Base-by-base conservation (phyloP, 306 rosid genomes). In the Quercus berberidifolia region DNA sequence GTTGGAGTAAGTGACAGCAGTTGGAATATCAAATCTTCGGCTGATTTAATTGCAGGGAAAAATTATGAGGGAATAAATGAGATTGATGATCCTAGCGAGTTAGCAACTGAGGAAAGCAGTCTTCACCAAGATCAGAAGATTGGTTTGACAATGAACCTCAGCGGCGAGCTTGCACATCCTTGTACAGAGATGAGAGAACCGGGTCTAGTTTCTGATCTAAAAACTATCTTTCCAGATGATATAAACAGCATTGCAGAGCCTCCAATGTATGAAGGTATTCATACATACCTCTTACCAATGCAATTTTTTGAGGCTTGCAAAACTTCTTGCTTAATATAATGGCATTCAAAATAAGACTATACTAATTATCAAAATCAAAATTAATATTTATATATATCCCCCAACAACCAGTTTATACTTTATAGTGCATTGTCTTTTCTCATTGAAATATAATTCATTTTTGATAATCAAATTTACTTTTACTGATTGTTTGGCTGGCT, bases 211-310 rank as follows among this genome's bases (percentile, higher is more conserved):
- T 49, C 79, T 41, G 54, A 76, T 51, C 71, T 59, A 67, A 88
- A 90, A 85, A 71, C 84, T 71, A 68, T 67, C 67, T 9, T 4
- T 38, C 83, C 80, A 74, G 87, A 83, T 23, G 20, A 33, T 28
- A 60, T 55, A 73, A 79, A 77, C 80, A 88, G 69, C 65, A 23
- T 62, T 49, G 69, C 75, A 67, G 81, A 69, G 55, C 71, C 59
- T 35, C 60, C 81, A 26, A 43, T 71, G 15, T 69, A 54, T 68
- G 78, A 88, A 89, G 99, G 99, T 95, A 92, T 64, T 13, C 56
- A 35, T 64, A 1, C 33, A 30, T 25, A 15, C 49, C 23, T 54
- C 62, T 20, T 41, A 12, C 35, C 10, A 55, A n/a, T 74, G 74
- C 54, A 56, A 18, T 65, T 80, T 25, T 43, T 38, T 54, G 25